Base-by-base conservation (phyloP, 75 land plant genomes). In the Chamaecyparis obtusa region DNA sequence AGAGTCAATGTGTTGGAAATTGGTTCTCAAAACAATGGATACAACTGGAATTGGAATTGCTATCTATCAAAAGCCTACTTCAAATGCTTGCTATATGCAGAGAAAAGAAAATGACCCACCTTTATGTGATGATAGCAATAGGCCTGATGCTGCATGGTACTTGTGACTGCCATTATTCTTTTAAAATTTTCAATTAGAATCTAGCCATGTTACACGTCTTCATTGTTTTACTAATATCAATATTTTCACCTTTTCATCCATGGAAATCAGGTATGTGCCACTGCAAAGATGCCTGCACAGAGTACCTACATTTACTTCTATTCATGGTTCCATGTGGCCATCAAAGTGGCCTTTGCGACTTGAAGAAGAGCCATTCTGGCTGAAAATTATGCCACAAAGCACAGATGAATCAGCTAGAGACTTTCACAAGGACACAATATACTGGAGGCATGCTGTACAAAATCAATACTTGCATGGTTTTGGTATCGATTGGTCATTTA, bases 61-160 rank as follows among this genome's bases (percentile, higher is more conserved):
- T 13, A 90, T 98, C 79, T 98, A 93, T 88, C 97, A 97, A 89
- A 98, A 97, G 88, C 99, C 99, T 33, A 83, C 88, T 36, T 93
- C 99, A 75, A 91, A 90, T 89, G 80, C 92, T 14, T 95, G 99
- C 86, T 97, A 95, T 90, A 86, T 92, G 35, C 72, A 87, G 39
- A 90, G 99, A 39, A 80, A 86, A 83, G 85, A 69, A 44, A 90
- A 91, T 82, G 24, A 67, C 30, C 95, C 96, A 9, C 99, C 97
- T 16, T 43, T 98, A 49, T 98, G 99, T 85, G 91, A 90, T n/a
- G 67, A 84, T 21, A 88, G 84, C 24, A 85, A 90, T 86, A 86
- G 72, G 36, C 48, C 82, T 19, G 91, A 91, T 79, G 90, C 87
- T 81, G 94, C 99, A 84, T 98, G 99, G 99, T 98, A 93, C 35